A percentile compares a stretch with the other conserved stretches of the same genome.
Conservation (phyloP, 495 filamentous ascomycete species). For the Monascus purpureus region DNA sequence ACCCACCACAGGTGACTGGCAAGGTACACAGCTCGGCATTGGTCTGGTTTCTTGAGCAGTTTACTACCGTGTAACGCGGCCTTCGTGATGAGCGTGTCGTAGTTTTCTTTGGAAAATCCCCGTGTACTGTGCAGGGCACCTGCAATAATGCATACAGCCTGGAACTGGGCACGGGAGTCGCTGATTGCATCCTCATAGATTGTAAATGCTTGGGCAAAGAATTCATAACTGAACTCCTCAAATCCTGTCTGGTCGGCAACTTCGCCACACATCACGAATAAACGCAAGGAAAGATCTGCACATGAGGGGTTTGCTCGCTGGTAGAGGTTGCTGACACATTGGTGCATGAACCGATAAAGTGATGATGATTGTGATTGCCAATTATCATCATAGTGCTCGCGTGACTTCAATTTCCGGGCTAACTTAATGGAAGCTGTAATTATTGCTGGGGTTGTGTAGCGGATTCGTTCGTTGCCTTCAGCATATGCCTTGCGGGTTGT, state of each 20-base stretch:
- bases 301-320: slow-evolving; percentile 66
- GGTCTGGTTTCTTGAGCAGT: slow-evolving; percentile 92
- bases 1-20: slow-evolving; percentile 98
- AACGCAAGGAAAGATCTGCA: slow-evolving; percentile 73
- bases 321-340: slow-evolving; percentile 74
- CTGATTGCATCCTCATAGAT: slow-evolving; percentile 94
- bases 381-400: slow-evolving; percentile 91
- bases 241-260: slow-evolving; percentile 84
- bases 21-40: slow-evolving; percentile 90
- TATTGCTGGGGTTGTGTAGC: slow-evolving; percentile 85
- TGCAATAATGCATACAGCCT: slow-evolving; percentile 90
- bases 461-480: slow-evolving; percentile 89
- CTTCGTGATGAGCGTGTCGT: slow-evolving; percentile 96
- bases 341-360: slow-evolving; percentile 91
- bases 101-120: slow-evolving; percentile 89
- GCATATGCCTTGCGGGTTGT: slow-evolving; percentile 72
- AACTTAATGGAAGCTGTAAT: slow-evolving; percentile 84
- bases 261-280: slow-evolving; percentile 86
- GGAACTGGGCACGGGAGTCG: slow-evolving; percentile 91
- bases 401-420: slow-evolving; percentile 74
- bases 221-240: slow-evolving; percentile 94
- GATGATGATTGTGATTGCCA: slow-evolving; percentile 82
- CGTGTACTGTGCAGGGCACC: slow-evolving; percentile 75
- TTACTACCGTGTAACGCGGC: slow-evolving; percentile 94
- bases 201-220: slow-evolving; percentile 96